These are phyloP conservation scores for Mortierella sp. DNA, from an alignment of 371 early-diverging fungal genomes.

Conservation along the genomic window DNA sequence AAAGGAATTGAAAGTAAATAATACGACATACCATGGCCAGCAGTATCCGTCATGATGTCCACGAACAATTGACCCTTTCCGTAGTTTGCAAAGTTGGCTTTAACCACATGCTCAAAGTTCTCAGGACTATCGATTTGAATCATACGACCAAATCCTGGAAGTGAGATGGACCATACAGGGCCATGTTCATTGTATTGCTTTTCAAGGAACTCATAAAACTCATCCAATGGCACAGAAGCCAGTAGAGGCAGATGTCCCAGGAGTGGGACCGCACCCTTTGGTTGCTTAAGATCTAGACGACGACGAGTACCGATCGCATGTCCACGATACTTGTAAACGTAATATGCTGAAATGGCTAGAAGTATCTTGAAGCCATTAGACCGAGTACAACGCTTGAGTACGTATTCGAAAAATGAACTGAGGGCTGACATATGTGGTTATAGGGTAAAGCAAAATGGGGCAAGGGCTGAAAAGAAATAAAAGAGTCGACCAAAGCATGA, in stretches of 20 bases:
- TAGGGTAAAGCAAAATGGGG: no score
- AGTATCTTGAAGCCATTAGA: conserved; percentile 5
- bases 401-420: neutral
- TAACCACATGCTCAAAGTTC: conserved; percentile 30
- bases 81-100: conserved; percentile 32
- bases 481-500: no score
- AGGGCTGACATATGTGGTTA: neutral
- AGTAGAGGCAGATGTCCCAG: conserved; percentile 11
- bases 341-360: neutral
- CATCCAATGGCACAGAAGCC: conserved; percentile 15
- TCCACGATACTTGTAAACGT: conserved; percentile 5
- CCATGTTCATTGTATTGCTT: conserved; percentile 24
- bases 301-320: conserved; percentile 23
- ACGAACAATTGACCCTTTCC: conserved; percentile 19
- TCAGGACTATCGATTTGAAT: conserved; percentile 33
- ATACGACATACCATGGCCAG: conserved; percentile 22
- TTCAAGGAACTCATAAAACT: conserved; percentile 29
- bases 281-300: conserved; percentile 20
- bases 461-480: no score
- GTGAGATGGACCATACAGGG: conserved; percentile 33
- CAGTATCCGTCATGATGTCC: conserved; percentile 10
- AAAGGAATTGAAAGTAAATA: neutral
- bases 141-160: conserved; percentile 30
- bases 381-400: neutral
- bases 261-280: conserved; percentile 15